phyloP scores from a whole-genome alignment of 116 monocot species.

The Trichopus zeylanicus region DNA sequence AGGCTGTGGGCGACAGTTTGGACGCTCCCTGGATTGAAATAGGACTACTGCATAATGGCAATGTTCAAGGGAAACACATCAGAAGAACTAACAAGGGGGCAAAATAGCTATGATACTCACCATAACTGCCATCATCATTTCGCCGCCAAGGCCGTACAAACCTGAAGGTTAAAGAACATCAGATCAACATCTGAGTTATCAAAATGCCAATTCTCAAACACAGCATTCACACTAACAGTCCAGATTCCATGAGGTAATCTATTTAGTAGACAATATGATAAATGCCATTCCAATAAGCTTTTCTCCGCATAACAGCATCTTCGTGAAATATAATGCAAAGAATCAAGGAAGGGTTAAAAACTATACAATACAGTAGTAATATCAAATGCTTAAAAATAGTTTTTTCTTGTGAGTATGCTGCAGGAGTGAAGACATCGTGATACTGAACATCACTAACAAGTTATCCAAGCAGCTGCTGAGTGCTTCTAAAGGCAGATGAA shows the following conservation, averaged over 20 bases:
- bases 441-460: no score
- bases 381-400: no score
- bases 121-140: constrained; percentile 99
- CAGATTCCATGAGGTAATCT: neutral
- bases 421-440: no score
- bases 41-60: constrained; percentile 67
- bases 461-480: no score
- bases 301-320: no score
- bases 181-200: neutral
- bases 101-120: constrained; percentile 25
- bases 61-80: constrained; percentile 3
- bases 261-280: neutral
- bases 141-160: constrained; percentile 96
- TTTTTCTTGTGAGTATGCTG: no score
- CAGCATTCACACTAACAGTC: neutral
- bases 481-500: no score
- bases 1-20: constrained; percentile 70
- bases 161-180: constrained; percentile 26
- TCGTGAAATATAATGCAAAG: no score
- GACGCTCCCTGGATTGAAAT: constrained; percentile 80
- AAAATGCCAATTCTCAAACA: neutral
- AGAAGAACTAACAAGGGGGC: neutral
- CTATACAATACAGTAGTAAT: no score
- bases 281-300: no score
- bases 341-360: no score